Evolutionary conservation across 2,329 filamentous ascomycete genomes (phyloP).

Genomic region (Hypoxylon sp.): DNA sequence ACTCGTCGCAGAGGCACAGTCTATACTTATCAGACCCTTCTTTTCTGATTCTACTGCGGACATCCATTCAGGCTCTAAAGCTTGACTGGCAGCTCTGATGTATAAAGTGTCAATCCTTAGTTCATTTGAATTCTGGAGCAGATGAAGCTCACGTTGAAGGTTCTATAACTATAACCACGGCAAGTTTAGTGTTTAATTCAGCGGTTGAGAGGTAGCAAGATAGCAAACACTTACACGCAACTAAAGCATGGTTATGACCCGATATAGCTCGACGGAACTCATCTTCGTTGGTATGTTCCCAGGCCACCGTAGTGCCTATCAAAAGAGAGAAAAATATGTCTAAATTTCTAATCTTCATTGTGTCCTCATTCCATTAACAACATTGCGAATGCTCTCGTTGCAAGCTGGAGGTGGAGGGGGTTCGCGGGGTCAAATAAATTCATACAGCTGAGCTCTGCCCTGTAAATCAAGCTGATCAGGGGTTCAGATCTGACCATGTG

Average conservation of each 20-base stretch:
- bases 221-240: conserved; percentile 44
- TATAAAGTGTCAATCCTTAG: conserved; percentile 11
- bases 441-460: conserved; percentile 31
- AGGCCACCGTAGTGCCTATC: conserved; percentile 28
- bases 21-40: conserved; percentile 48
- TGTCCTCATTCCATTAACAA: conserved; percentile 11
- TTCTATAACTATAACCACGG: conserved; percentile 32
- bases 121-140: background rate
- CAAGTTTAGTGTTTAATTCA: conserved; percentile 1
- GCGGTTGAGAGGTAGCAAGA: background rate
- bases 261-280: conserved; percentile 42
- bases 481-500: conserved; percentile 39
- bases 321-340: conserved; percentile 21
- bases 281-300: conserved; percentile 39
- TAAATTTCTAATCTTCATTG: conserved; percentile 34
- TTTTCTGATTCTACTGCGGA: conserved; percentile 37
- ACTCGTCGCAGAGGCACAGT: conserved; percentile 49
- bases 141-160: conserved; percentile 39
- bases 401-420: conserved; percentile 16
- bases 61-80: conserved; percentile 50
- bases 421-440: conserved; percentile 33
- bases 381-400: conserved; percentile 5
- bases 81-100: conserved; percentile 44
- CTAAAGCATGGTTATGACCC: conserved; percentile 40
- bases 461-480: conserved; percentile 43